Evolutionary conservation across 495 filamentous ascomycete genomes (phyloP).

Genomic region (Aspergillus steynii): DNA sequence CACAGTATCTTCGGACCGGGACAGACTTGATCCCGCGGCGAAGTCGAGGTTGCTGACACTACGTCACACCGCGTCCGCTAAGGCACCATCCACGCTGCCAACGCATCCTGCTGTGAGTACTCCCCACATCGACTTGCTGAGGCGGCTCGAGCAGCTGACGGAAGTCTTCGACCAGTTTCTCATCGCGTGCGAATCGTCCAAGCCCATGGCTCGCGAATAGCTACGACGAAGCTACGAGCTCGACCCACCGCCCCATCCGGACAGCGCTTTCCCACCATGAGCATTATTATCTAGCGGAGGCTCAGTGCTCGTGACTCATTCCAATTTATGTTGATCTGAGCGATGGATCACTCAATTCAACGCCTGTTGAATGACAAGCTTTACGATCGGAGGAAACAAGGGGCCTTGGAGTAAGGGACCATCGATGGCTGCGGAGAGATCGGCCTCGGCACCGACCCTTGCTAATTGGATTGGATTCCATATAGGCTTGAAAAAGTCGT

Average conservation of each 20-base stretch:
- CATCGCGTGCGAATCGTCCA: neutral
- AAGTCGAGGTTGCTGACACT: constrained; percentile 27
- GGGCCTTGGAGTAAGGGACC: constrained; percentile 85
- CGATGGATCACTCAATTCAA: constrained; percentile 88
- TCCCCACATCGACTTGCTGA: constrained; percentile 21
- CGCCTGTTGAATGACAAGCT: constrained; percentile 95
- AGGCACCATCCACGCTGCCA: constrained; percentile 39
- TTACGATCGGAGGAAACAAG: constrained; percentile 95
- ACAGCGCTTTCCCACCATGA: constrained; percentile 34
- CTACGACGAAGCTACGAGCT: constrained; percentile 15
- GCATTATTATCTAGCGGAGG: constrained; percentile 25
- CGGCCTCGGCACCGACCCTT: neutral
- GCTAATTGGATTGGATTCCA: constrained; percentile 5
- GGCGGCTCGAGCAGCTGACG: neutral
- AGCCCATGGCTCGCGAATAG: constrained; percentile 16
- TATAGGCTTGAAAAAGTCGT: constrained; percentile 85
- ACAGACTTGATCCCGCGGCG: neutral
- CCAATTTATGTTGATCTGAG: constrained; percentile 27
- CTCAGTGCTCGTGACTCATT: constrained; percentile 27
- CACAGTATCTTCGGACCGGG: too few relatives aligned
- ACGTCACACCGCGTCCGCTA: constrained; percentile 39
- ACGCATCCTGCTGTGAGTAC: constrained; percentile 30
- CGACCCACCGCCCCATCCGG: constrained; percentile 18
- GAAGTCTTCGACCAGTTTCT: neutral
- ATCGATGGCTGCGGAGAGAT: neutral